phyloP scores from a whole-genome alignment of 495 filamentous ascomycete species.

The Saxophila tyrrhenica region DNA sequence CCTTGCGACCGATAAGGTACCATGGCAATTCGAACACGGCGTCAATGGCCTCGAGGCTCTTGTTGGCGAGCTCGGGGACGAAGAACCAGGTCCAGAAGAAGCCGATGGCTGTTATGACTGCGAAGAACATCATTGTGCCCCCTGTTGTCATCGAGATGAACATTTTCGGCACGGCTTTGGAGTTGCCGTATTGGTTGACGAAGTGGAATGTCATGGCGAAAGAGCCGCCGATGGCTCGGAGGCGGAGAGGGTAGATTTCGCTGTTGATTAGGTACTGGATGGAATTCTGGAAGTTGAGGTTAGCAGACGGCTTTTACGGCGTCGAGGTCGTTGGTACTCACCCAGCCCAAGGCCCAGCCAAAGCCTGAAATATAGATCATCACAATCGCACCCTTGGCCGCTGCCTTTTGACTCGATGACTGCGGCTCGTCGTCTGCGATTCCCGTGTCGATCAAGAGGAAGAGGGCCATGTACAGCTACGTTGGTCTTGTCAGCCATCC shows the following conservation, averaged over 20 bases:
- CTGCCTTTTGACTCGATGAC: no score
- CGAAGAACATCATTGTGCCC: conserved; percentile 49
- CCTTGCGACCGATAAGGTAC: conserved; percentile 52
- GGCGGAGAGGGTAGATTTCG: conserved; percentile 56
- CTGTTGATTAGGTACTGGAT: conserved; percentile 57
- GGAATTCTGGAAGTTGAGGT: neutral
- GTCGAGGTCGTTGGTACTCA: no score
- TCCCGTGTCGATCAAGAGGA: neutral
- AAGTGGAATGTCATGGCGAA: conserved; percentile 43
- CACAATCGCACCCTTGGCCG: conserved; percentile 26
- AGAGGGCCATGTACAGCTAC: neutral
- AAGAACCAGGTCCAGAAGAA: conserved; percentile 26
- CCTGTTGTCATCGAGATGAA: conserved; percentile 32
- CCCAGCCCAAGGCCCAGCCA: conserved; percentile 65
- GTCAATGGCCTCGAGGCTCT: conserved; percentile 54
- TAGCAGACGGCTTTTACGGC: no score
- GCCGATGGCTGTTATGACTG: conserved; percentile 45
- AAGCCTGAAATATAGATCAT: conserved; percentile 27
- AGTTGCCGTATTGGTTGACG: conserved; percentile 60
- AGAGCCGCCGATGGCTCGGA: conserved; percentile 22
- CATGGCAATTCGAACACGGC: conserved; percentile 55
- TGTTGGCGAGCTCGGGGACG: conserved; percentile 27
- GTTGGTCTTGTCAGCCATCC: no score
- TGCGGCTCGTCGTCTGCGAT: no score
- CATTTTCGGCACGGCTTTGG: conserved; percentile 44